Base-by-base conservation (phyloP, 805 yeast species). In the Candida endomychidarum region DNA sequence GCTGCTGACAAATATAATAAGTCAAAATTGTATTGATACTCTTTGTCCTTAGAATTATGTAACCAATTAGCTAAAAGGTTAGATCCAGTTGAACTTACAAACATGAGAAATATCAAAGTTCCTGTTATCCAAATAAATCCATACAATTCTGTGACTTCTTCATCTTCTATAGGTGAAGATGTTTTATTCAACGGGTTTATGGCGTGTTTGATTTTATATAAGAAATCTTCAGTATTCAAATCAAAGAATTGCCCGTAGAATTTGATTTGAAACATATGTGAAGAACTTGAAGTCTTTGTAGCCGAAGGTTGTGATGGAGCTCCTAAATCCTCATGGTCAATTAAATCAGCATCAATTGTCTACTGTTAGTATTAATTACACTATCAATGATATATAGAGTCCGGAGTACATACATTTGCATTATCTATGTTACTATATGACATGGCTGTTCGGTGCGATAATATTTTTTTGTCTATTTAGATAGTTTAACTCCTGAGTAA, bases 111-210 rank as follows among this genome's bases (percentile, higher is more conserved):
- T 1, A 86, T 78, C 36, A 87, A 77, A 0, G 96, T 83, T 0
- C 89, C 88, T 9, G 91, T 85, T 31, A 90, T 80, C 98, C 98
- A 90, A 14, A 88, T 67, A 6, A 95, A 84, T 0, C 96, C 96
- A 58, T 88, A 91, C 38, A 90, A 63, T 53, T 90, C 98, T 1
- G 63, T 56, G 11, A 70, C 68, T 23, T 59, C 67, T 29, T 69
- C 66, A 22, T 58, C 67, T 8, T 26, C 28, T 17, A 33, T 18
- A 53, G 28, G 42, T 4, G 39, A 28, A 5, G 40, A 40, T 5
- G 42, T 17, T 34, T 40, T 41, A 21, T 45, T 41, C 8, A 72
- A 48, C 12, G 90, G 85, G 50, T 84, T 82, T 28, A 82, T 47
- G 0, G 89, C 78, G 41, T 69, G 56, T 17, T 67, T 54, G 41